Conservation (phyloP, 2,329 filamentous ascomycete species). For the Aspergillus sp. region DNA sequence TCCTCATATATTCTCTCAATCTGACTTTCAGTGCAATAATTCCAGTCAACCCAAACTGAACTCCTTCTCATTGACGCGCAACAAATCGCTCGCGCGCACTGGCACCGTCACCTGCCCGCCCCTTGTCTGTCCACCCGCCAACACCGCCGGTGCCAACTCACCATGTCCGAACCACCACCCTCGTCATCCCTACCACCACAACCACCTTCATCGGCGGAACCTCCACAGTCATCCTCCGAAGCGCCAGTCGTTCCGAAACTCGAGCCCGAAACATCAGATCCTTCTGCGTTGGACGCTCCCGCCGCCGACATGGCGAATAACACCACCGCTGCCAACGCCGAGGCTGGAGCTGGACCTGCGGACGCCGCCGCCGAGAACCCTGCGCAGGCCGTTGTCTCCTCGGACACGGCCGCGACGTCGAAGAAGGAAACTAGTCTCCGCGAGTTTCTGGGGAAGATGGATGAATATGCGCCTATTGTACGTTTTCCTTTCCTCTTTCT, state of each 20-base stretch:
- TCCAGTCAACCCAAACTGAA: neutral
- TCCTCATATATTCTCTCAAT: neutral
- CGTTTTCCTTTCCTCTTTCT: conserved; percentile 34
- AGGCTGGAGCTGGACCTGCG: conserved; percentile 23
- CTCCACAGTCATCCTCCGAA: conserved; percentile 25
- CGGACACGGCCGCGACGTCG: conserved; percentile 62
- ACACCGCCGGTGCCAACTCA: conserved; percentile 20
- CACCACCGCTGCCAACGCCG: conserved; percentile 23
- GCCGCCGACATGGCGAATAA: conserved; percentile 38
- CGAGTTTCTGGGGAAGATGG: conserved; percentile 95
- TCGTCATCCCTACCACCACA: conserved; percentile 29
- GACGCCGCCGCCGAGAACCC: conserved; percentile 26
- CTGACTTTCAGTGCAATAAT: neutral
- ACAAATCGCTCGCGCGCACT: neutral
- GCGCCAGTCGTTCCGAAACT: conserved; percentile 27
- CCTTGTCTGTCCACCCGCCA: conserved; percentile 16
- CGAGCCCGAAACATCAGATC: conserved; percentile 31
- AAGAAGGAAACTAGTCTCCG: conserved; percentile 91
- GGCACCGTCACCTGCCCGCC: conserved; percentile 15
- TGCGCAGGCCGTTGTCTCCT: conserved; percentile 23
- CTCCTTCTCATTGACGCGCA: neutral
- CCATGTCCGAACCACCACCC: conserved; percentile 40
- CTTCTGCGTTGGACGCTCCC: conserved; percentile 36
- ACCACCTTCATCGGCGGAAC: conserved; percentile 23
- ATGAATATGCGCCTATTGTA: conserved; percentile 97